phyloP scores from a whole-genome alignment of 163 green algal genomes.

The Volvox carteri region DNA sequence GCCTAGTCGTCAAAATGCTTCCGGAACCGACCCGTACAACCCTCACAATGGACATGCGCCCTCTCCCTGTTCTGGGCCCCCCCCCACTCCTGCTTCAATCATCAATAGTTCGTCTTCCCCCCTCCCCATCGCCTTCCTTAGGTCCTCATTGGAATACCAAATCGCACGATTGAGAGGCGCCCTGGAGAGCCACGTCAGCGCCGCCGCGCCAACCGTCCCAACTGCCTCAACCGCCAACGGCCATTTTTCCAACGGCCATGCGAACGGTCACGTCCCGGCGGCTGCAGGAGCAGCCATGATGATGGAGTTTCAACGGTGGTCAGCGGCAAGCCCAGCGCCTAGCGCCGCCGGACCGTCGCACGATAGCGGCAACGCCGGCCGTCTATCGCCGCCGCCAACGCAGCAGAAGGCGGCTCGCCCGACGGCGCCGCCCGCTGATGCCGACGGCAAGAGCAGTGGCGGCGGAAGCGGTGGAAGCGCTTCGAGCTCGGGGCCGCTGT shows the following conservation, averaged over 20 bases:
- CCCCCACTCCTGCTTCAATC: no score
- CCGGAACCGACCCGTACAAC: no score
- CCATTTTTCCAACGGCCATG: neutral
- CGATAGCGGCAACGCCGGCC: neutral
- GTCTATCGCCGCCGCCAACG: neutral
- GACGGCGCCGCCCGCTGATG: no score
- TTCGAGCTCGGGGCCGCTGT: neutral
- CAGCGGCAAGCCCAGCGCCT: neutral
- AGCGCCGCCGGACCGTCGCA: no score
- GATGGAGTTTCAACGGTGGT: neutral
- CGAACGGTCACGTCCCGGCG: neutral
- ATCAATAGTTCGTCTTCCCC: no score
- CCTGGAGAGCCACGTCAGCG: neutral
- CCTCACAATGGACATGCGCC: no score
- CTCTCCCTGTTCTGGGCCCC: no score
- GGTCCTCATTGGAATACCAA: slow-evolving; percentile 34
- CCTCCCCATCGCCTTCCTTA: neutral
- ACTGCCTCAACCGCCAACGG: neutral
- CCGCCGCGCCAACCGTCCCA: neutral
- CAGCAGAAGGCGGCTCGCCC: no score
- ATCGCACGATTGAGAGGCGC: neutral
- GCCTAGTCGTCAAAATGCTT: no score
- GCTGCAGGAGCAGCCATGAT: neutral
- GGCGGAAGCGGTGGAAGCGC: neutral
- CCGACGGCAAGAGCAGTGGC: neutral